A percentile compares a stretch with the other conserved stretches of the same genome.
phyloP scores from a whole-genome alignment of 805 yeast genomes.

The Saturnispora hagleri region DNA sequence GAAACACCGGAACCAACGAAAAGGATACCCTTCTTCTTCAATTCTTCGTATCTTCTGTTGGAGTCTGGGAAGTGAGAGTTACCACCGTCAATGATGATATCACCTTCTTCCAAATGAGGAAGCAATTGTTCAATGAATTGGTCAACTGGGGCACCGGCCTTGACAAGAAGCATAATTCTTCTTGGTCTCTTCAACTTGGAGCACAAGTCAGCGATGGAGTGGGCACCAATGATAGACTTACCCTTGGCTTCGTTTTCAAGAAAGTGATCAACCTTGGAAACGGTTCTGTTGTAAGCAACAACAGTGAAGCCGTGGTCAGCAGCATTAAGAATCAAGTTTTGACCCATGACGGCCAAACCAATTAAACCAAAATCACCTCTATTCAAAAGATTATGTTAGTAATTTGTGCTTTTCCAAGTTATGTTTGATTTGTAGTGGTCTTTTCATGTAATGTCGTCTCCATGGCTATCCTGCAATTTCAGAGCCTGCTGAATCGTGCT shows the following conservation, averaged over 20 bases:
- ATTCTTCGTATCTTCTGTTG: conserved; percentile 90
- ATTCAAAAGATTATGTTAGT: not conserved
- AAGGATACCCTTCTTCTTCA: conserved; percentile 75
- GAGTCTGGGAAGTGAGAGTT: conserved; percentile 99
- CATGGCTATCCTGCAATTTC: too few species aligned
- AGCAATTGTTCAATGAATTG: conserved; percentile 77
- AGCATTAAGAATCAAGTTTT: conserved; percentile 91
- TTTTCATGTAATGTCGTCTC: too few species aligned
- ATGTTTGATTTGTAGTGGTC: not conserved
- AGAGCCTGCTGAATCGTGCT: too few species aligned
- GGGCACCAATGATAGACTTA: conserved; percentile 92
- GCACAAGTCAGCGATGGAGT: conserved; percentile 78
- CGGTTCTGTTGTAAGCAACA: conserved; percentile 97
- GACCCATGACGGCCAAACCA: conserved; percentile 99
- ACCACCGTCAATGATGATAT: conserved; percentile 99
- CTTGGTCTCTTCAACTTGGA: conserved; percentile 94
- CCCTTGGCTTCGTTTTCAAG: conserved; percentile 94
- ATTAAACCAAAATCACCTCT: conserved; percentile 97
- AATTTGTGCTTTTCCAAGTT: not conserved
- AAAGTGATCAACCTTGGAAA: conserved; percentile 90
- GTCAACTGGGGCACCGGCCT: conserved; percentile 96
- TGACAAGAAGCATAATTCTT: conserved; percentile 86
- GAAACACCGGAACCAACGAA: conserved; percentile 99
- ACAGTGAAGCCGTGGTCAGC: conserved; percentile 99
- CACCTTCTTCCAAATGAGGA: conserved; percentile 91